phyloP scores from a whole-genome alignment of 1,284 basidiomycete genomes.

The Pascua sp. region DNA sequence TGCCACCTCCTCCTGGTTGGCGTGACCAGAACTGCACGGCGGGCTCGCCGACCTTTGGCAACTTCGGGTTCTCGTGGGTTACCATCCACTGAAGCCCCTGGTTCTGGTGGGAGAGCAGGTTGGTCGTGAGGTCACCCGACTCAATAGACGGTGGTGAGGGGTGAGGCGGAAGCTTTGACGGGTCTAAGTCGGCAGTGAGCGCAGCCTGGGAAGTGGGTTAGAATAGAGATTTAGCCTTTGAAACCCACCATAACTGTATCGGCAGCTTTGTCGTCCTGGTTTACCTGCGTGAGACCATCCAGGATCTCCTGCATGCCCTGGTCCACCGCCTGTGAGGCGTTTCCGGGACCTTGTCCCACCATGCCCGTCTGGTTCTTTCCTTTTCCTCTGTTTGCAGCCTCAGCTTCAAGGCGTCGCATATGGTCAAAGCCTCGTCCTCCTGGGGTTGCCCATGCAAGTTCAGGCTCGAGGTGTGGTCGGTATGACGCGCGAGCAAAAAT shows the following conservation, averaged over 20 bases:
- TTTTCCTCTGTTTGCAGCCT: slow-evolving; percentile 8
- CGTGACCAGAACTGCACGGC: slow-evolving; percentile 85
- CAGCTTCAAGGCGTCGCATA: slow-evolving; percentile 26
- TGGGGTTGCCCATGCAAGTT: slow-evolving; percentile 70
- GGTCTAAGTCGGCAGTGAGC: slow-evolving; percentile 38
- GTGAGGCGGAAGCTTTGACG: slow-evolving; percentile 35
- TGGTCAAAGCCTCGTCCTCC: slow-evolving; percentile 54
- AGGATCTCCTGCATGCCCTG: slow-evolving; percentile 64
- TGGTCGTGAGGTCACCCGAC: slow-evolving; percentile 62
- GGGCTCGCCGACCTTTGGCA: slow-evolving; percentile 65
- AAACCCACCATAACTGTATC: slow-evolving; percentile 60
- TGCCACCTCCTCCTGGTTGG: slow-evolving; percentile 54
- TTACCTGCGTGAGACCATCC: slow-evolving; percentile 66
- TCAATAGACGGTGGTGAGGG: slow-evolving; percentile 63
- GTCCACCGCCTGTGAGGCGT: slow-evolving; percentile 43
- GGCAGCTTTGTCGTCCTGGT: slow-evolving; percentile 59
- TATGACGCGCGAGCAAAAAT: slow-evolving; percentile 63
- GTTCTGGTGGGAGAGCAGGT: slow-evolving; percentile 71
- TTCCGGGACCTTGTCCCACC: too few relatives aligned
- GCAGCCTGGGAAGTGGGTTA: slow-evolving; percentile 28
- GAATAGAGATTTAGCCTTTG: too few relatives aligned
- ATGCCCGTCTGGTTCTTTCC: slow-evolving; percentile 6
- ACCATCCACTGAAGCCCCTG: slow-evolving; percentile 62
- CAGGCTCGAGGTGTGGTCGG: slow-evolving; percentile 61
- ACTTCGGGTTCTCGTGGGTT: slow-evolving; percentile 65